phyloP scores from a whole-genome alignment of 495 filamentous ascomycete genomes.

The Schizothecium vesticola region DNA sequence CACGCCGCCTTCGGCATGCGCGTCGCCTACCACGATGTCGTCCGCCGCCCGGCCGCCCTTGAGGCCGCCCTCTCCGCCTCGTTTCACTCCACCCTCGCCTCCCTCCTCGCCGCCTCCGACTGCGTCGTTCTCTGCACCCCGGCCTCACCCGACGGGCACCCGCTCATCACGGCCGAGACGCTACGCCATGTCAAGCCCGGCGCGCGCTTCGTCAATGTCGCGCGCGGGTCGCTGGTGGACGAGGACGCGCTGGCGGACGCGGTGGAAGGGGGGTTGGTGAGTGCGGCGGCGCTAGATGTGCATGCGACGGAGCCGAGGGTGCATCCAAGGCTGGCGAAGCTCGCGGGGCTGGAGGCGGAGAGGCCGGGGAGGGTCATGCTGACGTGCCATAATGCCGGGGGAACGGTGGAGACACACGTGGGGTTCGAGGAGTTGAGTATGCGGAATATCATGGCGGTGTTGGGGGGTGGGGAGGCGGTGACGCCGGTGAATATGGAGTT shows the following conservation, averaged over 20 bases:
- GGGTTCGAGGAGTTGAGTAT: slow-evolving; percentile 70
- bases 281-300: slow-evolving; percentile 62
- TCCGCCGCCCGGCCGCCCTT: slow-evolving; percentile 46
- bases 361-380: slow-evolving; percentile 48
- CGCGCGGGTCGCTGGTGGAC: slow-evolving; percentile 64
- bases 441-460: slow-evolving; percentile 62
- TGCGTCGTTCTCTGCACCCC: slow-evolving; percentile 66
- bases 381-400: slow-evolving; percentile 67
- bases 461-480: slow-evolving; percentile 48
- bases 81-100: slow-evolving; percentile 48
- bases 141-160: slow-evolving; percentile 48
- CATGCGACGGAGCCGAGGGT: slow-evolving; percentile 56
- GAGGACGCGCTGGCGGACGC: slow-evolving; percentile 63
- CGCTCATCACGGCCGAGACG: slow-evolving; percentile 48
- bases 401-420: slow-evolving; percentile 62
- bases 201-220: slow-evolving; percentile 63
- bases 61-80: slow-evolving; percentile 44
- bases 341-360: slow-evolving; percentile 27
- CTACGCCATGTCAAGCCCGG: slow-evolving; percentile 52
- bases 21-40: slow-evolving; percentile 62
- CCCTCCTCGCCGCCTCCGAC: slow-evolving; percentile 52
- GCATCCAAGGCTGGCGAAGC: slow-evolving; percentile 40
- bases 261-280: slow-evolving; percentile 49
- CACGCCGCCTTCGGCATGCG: slow-evolving; percentile 57
- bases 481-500: slow-evolving; percentile 62